Percentiles rank a stretch among this genome's conserved stretches.
phyloP scores from a whole-genome alignment of 441 rosid genomes.

The Corymbia citriodora region DNA sequence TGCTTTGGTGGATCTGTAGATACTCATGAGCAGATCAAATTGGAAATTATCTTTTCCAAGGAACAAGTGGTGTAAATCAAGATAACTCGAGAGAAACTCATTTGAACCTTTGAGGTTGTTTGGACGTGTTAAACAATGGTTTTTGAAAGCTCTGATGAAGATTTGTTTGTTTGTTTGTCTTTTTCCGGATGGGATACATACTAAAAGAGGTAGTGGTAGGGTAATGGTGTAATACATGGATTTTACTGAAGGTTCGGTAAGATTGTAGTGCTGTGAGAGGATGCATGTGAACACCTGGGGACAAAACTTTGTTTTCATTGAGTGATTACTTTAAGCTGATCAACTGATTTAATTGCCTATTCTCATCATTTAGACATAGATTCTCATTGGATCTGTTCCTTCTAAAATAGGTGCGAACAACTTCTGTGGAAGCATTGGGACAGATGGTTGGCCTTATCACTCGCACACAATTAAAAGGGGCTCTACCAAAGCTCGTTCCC shows the following conservation, averaged over 20 bases:
- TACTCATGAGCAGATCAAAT: not conserved
- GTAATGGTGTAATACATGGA: not conserved
- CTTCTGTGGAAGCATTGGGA: conserved; percentile 95
- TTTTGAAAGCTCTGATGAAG: not conserved
- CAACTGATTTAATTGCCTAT: not conserved
- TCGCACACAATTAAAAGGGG: conserved; percentile 82
- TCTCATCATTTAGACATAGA: not conserved
- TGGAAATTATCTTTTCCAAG: not conserved
- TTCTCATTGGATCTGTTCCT: conserved; percentile 10
- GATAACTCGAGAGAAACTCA: not conserved
- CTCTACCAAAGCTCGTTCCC: conserved; percentile 90
- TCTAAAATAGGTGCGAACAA: conserved; percentile 64
- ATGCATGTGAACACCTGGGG: not conserved
- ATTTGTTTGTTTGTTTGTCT: not conserved
- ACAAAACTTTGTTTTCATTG: not conserved
- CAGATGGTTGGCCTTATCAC: conserved; percentile 95
- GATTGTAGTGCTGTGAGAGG: not conserved
- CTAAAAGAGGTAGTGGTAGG: not conserved
- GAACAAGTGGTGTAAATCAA: not conserved
- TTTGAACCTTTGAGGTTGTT: not conserved
- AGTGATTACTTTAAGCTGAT: not conserved
- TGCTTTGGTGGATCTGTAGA: not conserved
- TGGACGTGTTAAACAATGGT: not conserved
- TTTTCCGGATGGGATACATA: not conserved
- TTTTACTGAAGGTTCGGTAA: not conserved